Base-by-base conservation (phyloP, 2,329 filamentous ascomycete species). In the Microdochium trichocladiopsis region DNA sequence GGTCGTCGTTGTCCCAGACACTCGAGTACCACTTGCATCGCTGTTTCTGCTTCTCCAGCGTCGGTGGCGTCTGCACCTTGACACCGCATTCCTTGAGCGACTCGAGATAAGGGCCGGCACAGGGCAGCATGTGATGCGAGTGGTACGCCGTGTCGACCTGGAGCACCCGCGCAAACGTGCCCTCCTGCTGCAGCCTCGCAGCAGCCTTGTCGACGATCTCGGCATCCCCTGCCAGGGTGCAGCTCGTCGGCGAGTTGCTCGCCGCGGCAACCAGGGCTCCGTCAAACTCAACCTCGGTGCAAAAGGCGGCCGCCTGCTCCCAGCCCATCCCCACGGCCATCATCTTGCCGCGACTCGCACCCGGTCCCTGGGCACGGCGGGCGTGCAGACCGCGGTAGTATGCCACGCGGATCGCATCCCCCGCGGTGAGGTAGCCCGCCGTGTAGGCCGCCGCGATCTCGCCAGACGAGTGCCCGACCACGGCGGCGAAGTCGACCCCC, bases 371-470 rank as follows among this genome's bases (percentile, higher is more conserved):
- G 14, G 33, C 33, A 50, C 52, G 58, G 48, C 60, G 53, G 0
- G 66, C 64, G 18, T 59, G 64, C 23, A 62, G 49, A 18, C 74
- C 74, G 3, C 75, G 72, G 43, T 71, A 68, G 56, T 72, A 73
- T 0, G 69, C 66, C 5, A 69, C 62, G 9, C 69, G 60, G 16
- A 76, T 70, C 2, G 72, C 72, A 11, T 72, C 66, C 3, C 56
- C 48, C 4, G 65, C 58, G 0, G 62, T 61, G 2, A 76, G 55
- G 3, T 59, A 60, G 2, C 69, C 70, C 8, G 66, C 64, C 4
- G 72, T 70, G 51, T 73, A 74, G 0, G 72, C 73, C 1, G 72
- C 73, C 0, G 65, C 71, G 22, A 75, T 75, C 53, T 76, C 73
- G 3, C 73, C 73, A 3, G 69, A 72, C 0, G 69, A 72, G 56